Evolutionary conservation across 331 rosid genomes (phyloP).

Genomic region (Telfairia occidentalis): DNA sequence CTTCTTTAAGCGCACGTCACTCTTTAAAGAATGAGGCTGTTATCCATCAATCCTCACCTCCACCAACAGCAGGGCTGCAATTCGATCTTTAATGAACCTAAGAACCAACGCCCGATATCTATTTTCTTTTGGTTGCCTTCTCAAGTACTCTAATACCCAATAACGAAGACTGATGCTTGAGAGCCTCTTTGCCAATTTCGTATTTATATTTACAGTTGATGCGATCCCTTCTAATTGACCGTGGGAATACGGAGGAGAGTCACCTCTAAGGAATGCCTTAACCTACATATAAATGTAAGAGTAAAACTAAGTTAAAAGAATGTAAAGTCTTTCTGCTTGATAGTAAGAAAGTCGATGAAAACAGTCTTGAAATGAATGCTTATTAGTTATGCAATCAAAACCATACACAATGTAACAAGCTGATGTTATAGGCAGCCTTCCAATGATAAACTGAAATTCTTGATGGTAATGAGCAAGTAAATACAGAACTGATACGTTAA

Average conservation of each 20-base stretch:
- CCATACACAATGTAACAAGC: not conserved
- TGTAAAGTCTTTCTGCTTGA: not conserved
- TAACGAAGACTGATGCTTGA: conserved; percentile 61
- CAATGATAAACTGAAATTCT: not conserved
- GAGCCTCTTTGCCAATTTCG: conserved; percentile 62
- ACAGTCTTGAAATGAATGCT: not conserved
- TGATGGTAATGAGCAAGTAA: not conserved
- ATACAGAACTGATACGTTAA: not conserved
- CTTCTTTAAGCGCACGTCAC: not conserved
- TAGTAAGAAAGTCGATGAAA: not conserved
- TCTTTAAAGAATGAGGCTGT: not conserved
- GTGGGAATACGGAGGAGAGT: conserved; percentile 59
- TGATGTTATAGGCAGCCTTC: not conserved
- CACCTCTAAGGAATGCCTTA: conserved; percentile 75
- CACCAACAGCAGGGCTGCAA: conserved; percentile 61
- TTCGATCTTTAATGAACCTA: conserved; percentile 70
- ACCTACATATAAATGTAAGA: conserved; percentile 27
- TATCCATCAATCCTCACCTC: conserved; percentile 47
- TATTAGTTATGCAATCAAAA: not conserved
- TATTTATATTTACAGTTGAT: conserved; percentile 43
- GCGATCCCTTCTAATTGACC: conserved; percentile 81
- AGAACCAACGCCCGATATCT: conserved; percentile 64
- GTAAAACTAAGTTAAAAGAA: not conserved
- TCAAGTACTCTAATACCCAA: conserved; percentile 79
- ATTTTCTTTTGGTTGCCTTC: conserved; percentile 69